These are phyloP conservation scores for Gracilaria gracilis DNA, from an alignment of 23 red algal genomes.

Conservation along the genomic window DNA sequence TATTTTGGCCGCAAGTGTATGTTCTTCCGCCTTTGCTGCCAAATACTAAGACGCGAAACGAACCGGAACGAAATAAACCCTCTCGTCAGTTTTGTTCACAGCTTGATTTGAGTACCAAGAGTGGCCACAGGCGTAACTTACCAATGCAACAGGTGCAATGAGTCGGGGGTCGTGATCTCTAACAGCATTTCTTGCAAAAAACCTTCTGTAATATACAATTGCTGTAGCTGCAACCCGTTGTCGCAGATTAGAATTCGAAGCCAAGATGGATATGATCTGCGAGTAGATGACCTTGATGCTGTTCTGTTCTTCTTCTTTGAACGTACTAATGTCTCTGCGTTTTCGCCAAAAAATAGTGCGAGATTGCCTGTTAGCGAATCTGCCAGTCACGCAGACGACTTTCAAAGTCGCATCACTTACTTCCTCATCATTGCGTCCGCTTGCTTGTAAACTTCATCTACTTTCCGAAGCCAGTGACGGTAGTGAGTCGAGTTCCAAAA, in stretches of 20 bases:
- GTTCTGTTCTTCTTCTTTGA: constrained; percentile 68
- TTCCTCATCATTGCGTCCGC: constrained; percentile 57
- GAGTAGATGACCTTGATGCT: constrained; percentile 76
- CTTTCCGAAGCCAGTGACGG: constrained; percentile 73
- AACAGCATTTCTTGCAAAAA: constrained; percentile 65
- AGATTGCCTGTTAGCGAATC: constrained; percentile 2
- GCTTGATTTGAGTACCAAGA: not conserved
- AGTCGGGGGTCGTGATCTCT: constrained; percentile 77
- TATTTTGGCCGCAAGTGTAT: constrained; percentile 76
- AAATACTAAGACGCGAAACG: constrained; percentile 56
- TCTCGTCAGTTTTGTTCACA: not conserved
- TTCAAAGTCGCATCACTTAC: not conserved
- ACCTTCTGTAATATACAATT: constrained; percentile 80
- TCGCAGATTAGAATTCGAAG: constrained; percentile 76
- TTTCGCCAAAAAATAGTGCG: no score
- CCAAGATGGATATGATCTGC: constrained; percentile 58
- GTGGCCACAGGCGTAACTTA: constrained; percentile 9
- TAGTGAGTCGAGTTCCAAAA: constrained; percentile 90
- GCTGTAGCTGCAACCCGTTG: constrained; percentile 81
- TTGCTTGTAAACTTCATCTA: constrained; percentile 58
- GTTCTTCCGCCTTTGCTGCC: constrained; percentile 84
- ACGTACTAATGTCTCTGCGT: constrained; percentile 34
- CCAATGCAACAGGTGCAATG: constrained; percentile 83
- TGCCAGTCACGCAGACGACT: not conserved
- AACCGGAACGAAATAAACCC: not conserved